Conservation (phyloP, 2,329 filamentous ascomycete genomes). For the Pseudogymnoascus sp. region DNA sequence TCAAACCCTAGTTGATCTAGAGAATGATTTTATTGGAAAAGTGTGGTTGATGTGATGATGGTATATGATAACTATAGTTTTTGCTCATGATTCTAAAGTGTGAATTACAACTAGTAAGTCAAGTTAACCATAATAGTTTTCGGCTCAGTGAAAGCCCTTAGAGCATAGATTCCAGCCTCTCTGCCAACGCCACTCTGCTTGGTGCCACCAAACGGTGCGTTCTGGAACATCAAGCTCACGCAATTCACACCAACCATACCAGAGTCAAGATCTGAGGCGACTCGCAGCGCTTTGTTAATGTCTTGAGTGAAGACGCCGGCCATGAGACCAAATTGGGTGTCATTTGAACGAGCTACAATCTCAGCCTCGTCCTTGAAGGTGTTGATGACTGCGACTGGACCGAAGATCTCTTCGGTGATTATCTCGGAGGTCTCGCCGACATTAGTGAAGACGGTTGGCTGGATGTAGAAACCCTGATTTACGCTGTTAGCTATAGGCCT, state of each 20-base stretch:
- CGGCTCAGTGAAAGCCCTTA: conserved; percentile 17
- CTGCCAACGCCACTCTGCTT: no score
- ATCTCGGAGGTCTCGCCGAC: no score
- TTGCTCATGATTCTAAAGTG: no score
- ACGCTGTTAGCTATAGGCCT: background rate
- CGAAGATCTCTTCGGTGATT: conserved; percentile 38
- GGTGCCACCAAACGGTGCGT: background rate
- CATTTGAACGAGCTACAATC: conserved; percentile 44
- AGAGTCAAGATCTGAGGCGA: conserved; percentile 41
- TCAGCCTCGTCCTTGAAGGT: conserved; percentile 50
- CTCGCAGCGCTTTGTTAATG: conserved; percentile 30
- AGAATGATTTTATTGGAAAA: no score
- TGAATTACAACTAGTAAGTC: conserved; percentile 14
- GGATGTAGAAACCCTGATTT: no score
- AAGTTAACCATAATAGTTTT: conserved; percentile 21
- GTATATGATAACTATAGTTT: no score
- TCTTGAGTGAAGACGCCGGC: conserved; percentile 44
- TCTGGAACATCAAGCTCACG: conserved; percentile 13
- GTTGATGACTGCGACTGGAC: conserved; percentile 52
- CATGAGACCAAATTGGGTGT: conserved; percentile 48
- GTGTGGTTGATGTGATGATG: no score
- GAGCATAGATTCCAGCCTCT: conserved; percentile 6
- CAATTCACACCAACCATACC: conserved; percentile 48
- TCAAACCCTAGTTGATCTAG: no score
- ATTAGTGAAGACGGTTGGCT: no score